Evolutionary conservation across 1,139 yeast species (phyloP), one percentile per base, ranked within the genome.

Genomic region (Waltiozyma sp.): DNA sequence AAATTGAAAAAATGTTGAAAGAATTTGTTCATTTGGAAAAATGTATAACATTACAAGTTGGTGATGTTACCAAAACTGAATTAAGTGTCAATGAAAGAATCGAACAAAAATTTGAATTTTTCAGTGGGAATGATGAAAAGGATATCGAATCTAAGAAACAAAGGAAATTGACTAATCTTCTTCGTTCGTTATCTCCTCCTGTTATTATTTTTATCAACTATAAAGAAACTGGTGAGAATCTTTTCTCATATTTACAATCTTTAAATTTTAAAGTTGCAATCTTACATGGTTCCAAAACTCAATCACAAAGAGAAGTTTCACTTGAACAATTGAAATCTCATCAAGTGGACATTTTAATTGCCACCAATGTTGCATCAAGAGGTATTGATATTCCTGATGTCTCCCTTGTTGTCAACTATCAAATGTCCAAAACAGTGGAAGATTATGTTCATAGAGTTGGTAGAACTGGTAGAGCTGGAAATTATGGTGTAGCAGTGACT

Each of bases 351-450:
- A 68, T 86, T 11, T 66, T 91, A 41, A 81, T 91, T 28, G 96
- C 96, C 11, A 91, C 98, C 0, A 96, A 91, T 57, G 89, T 91
- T 42, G 97, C 97, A 2, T 95, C 96, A 5, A 77, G 98, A 66
- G 98, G 98, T 62, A 80, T 91, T 47, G 97, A 91, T 63, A 79
- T 91, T 16, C 83, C 91, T 0, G 75, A 85, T 53, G 95, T 91
- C 10, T 75, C 93, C 0, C 62, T 89, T 38, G 97, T 91, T 8
- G 63, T 89, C 15, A 91, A 91, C 60, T 88, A 73, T 57, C 95
- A 89, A 55, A 83, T 89, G 93, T 67, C 88, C 14, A 73, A 70
- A 46, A 69, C 70, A 38, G 75, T 87, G 41, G 96, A 88, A 48
- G 89, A 84, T 48, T 91, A 88, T 55, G 77, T 91, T 28, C 98